Percentiles rank a stretch among this genome's conserved stretches.
phyloP scores from a whole-genome alignment of 2,329 filamentous ascomycete genomes.

The Colletotrichum acutatum region DNA sequence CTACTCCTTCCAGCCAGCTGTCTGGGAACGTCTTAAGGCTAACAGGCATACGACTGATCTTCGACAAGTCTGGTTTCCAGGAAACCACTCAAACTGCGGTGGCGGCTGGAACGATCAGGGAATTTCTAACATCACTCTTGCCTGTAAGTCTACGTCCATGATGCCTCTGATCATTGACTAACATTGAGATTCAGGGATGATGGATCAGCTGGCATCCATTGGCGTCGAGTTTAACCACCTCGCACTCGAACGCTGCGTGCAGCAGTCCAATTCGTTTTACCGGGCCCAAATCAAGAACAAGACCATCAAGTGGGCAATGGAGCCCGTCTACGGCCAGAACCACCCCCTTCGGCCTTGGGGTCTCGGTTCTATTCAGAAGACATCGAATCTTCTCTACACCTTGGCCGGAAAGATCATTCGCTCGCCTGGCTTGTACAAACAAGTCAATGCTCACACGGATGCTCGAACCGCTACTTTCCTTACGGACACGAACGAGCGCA shows the following conservation, averaged over 20 bases:
- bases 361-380: slow-evolving; percentile 56
- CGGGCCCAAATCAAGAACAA: slow-evolving; percentile 38
- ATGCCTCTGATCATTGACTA: neutral
- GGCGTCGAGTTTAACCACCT: slow-evolving; percentile 60
- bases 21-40: slow-evolving; percentile 60
- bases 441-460: slow-evolving; percentile 53
- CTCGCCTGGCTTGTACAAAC: slow-evolving; percentile 60
- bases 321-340: slow-evolving; percentile 59
- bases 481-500: slow-evolving; percentile 63
- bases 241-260: slow-evolving; percentile 54
- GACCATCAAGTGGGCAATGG: slow-evolving; percentile 54
- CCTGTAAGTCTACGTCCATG: slow-evolving; percentile 45
- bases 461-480: slow-evolving; percentile 52
- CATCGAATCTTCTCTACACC: slow-evolving; percentile 53
- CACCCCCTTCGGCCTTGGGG: slow-evolving; percentile 60
- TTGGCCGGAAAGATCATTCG: slow-evolving; percentile 55
- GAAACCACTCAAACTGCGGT: slow-evolving; percentile 76
- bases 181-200: slow-evolving; percentile 56
- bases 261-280: slow-evolving; percentile 41
- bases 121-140: slow-evolving; percentile 51
- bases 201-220: slow-evolving; percentile 64
- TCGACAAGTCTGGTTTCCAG: slow-evolving; percentile 74
- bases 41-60: slow-evolving; percentile 55
- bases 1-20: slow-evolving; percentile 63
- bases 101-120: slow-evolving; percentile 71